Conservation (phyloP, 371 early-diverging fungal species). For the Enterocytospora artemiae region DNA sequence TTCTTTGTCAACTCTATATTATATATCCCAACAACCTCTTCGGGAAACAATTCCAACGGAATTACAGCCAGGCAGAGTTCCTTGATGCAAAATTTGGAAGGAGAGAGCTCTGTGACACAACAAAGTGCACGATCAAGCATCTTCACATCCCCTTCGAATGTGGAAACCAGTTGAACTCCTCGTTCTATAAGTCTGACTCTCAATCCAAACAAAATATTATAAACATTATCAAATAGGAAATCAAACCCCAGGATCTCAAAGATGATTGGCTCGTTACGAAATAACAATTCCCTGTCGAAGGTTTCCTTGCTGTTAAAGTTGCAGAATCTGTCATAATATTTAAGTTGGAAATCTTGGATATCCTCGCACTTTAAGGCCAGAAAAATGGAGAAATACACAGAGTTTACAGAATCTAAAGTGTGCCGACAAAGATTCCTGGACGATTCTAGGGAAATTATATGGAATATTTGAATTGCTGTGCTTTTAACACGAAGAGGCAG, state of each 20-base stretch:
- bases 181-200: not conserved
- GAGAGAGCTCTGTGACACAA: not conserved
- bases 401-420: not conserved
- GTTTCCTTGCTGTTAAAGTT: not conserved
- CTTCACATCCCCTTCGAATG: not conserved
- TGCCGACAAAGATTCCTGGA: not conserved
- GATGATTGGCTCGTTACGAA: not conserved
- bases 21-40: not conserved
- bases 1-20: not conserved
- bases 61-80: not conserved
- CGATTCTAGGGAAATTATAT: not conserved
- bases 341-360: not conserved
- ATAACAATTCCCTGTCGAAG: not conserved
- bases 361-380: not conserved
- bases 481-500: slow-evolving; percentile 33
- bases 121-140: not conserved
- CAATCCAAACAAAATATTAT: not conserved
- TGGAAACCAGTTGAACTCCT: not conserved
- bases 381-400: not conserved
- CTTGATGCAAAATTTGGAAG: not conserved
- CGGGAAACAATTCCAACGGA: not conserved
- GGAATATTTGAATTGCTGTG: slow-evolving; percentile 21
- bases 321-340: not conserved
- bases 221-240: slow-evolving; percentile 7
- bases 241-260: slow-evolving; percentile 1